phyloP scores from a whole-genome alignment of 2,329 filamentous ascomycete species.

The Didymella pomorum region DNA sequence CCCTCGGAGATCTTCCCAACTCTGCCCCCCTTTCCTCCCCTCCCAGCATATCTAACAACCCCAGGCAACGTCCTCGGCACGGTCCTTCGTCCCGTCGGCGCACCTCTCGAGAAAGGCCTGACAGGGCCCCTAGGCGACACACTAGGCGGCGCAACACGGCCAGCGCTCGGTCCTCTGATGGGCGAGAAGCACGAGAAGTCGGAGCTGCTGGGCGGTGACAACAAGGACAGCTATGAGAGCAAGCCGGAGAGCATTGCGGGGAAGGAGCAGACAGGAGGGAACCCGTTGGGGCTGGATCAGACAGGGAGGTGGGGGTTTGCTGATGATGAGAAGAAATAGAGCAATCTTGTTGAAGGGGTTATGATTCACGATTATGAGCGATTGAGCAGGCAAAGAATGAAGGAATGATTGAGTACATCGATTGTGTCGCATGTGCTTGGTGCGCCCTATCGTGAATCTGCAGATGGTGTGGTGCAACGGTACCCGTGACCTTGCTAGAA shows the following conservation, averaged over 20 bases:
- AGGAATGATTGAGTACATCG: not conserved
- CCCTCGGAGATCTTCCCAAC: too few relatives aligned
- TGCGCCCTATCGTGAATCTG: not conserved
- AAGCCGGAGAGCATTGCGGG: slow-evolving; percentile 50
- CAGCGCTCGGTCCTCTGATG: slow-evolving; percentile 46
- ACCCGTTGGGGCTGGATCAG: slow-evolving; percentile 52
- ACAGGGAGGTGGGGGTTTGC: slow-evolving; percentile 49
- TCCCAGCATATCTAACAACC: slow-evolving; percentile 1
- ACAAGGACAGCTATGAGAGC: slow-evolving; percentile 49
- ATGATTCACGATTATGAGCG: not conserved
- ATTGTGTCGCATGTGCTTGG: not conserved
- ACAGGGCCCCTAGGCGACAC: slow-evolving; percentile 49
- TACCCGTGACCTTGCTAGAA: not conserved
- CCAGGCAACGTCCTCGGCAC: slow-evolving; percentile 50
- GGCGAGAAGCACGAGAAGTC: slow-evolving; percentile 47
- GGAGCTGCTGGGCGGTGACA: slow-evolving; percentile 51
- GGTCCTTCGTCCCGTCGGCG: slow-evolving; percentile 51
- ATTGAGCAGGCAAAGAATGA: not conserved
- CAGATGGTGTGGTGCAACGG: not conserved
- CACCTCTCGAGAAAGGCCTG: slow-evolving; percentile 46
- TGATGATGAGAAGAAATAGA: slow-evolving; percentile 28
- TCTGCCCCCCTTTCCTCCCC: too few relatives aligned
- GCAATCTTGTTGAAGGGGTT: not conserved
- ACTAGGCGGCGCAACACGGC: slow-evolving; percentile 48
- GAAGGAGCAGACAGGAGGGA: slow-evolving; percentile 51